Conservation (phyloP, 805 yeast species). For the Metschnikowia reukaufii region DNA sequence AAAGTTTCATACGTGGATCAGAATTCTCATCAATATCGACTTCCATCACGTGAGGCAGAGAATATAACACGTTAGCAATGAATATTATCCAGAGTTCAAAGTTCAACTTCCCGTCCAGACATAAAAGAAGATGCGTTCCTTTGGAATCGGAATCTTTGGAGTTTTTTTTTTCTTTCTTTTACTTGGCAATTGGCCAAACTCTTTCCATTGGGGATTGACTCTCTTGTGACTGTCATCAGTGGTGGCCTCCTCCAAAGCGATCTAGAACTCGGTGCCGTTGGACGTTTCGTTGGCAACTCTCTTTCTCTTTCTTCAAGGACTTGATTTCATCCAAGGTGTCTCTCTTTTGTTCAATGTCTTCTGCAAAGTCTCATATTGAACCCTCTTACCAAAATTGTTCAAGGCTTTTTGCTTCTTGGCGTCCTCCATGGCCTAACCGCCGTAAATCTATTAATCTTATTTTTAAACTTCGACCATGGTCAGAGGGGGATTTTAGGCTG, state of each 20-base stretch:
- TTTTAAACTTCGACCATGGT: too few relatives aligned
- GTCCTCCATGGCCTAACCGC: conserved; percentile 87
- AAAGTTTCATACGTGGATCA: too few relatives aligned
- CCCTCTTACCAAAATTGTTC: conserved; percentile 97
- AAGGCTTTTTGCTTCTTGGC: conserved; percentile 92
- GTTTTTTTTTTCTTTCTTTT: too few relatives aligned
- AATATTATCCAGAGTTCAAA: too few relatives aligned
- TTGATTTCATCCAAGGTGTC: conserved; percentile 89
- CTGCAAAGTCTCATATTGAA: conserved; percentile 88
- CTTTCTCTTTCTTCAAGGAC: conserved; percentile 84
- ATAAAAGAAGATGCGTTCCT: too few relatives aligned
- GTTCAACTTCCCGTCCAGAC: too few relatives aligned
- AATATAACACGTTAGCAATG: too few relatives aligned
- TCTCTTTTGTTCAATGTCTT: conserved; percentile 90
- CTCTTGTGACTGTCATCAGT: conserved; percentile 54
- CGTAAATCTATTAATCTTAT: too few relatives aligned
- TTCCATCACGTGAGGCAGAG: too few relatives aligned
- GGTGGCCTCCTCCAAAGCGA: conserved; percentile 91
- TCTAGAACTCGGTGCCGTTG: conserved; percentile 73
- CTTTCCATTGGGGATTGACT: conserved; percentile 58
- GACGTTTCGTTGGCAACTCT: conserved; percentile 73
- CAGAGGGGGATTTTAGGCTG: too few relatives aligned
- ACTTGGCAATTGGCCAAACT: conserved; percentile 69
- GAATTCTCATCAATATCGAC: too few relatives aligned
- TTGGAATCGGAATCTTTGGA: too few relatives aligned